Percentiles rank a stretch among this genome's conserved stretches.
phyloP scores from a whole-genome alignment of 768 basidiomycete species.

The Hericium rajendrae region DNA sequence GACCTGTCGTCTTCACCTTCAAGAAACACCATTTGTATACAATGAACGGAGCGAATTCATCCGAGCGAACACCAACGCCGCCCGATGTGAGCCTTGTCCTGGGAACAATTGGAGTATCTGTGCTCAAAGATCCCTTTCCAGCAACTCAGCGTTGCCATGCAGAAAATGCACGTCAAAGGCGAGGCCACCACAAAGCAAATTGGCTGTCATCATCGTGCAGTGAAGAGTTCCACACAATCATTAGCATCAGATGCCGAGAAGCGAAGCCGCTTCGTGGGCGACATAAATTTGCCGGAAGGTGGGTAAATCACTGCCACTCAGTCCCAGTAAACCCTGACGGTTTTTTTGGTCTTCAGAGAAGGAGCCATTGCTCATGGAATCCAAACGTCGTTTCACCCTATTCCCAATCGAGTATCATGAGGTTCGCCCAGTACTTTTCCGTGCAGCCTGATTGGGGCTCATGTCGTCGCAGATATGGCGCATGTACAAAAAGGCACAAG shows the following conservation, averaged over 20 bases:
- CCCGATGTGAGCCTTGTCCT: too few species aligned
- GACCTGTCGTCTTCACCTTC: too few species aligned
- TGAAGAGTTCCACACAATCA: too few species aligned
- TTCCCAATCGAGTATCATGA: constrained; percentile 93
- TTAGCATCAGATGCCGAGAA: constrained; percentile 14
- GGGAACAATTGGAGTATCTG: too few species aligned
- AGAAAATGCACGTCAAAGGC: too few species aligned
- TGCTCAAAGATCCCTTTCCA: too few species aligned
- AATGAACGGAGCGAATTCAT: too few species aligned
- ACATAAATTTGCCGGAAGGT: constrained; percentile 43
- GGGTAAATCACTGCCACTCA: background rate
- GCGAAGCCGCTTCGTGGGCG: constrained; percentile 41
- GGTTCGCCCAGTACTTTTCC: constrained; percentile 31
- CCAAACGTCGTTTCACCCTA: constrained; percentile 75
- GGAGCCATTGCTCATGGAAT: constrained; percentile 75
- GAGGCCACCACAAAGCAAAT: too few species aligned
- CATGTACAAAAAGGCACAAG: constrained; percentile 92
- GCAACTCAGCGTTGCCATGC: too few species aligned
- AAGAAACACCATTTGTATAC: too few species aligned
- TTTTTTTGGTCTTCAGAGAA: constrained; percentile 26
- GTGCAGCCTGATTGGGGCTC: background rate
- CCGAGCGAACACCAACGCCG: too few species aligned
- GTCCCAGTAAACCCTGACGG: background rate
- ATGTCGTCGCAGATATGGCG: constrained; percentile 66
- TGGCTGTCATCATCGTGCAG: too few species aligned